Percentiles rank a stretch among this genome's conserved stretches.
Evolutionary conservation across 2,329 filamentous ascomycete species (phyloP).

Genomic region (Fusarium longipes): DNA sequence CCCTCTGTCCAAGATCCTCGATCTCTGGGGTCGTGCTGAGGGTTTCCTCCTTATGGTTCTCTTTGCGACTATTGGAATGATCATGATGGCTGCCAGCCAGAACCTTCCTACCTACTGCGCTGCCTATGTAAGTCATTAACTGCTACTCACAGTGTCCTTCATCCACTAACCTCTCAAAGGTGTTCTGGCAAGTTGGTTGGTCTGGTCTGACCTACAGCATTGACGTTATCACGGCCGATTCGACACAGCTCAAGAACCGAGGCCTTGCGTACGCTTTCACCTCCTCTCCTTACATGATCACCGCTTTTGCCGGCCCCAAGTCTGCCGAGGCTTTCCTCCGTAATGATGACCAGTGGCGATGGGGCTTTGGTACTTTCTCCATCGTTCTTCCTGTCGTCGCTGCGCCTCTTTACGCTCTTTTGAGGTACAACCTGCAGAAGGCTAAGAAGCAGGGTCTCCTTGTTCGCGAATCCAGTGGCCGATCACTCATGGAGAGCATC

Average conservation of each 20-base stretch:
- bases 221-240: conserved; percentile 74
- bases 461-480: conserved; percentile 52
- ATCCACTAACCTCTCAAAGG: conserved; percentile 45
- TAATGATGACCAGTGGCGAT: conserved; percentile 40
- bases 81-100: conserved; percentile 70
- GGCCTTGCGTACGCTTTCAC: conserved; percentile 55
- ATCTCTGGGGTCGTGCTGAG: conserved; percentile 71
- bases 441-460: conserved; percentile 63
- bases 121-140: conserved; percentile 53
- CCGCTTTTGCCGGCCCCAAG: conserved; percentile 52
- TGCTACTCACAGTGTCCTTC: rapidly evolving
- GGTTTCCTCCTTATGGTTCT: conserved; percentile 66
- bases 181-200: conserved; percentile 72
- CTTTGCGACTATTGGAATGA: conserved; percentile 62
- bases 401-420: conserved; percentile 66
- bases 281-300: conserved; percentile 59
- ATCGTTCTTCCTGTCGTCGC: conserved; percentile 72
- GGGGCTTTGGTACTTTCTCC: conserved; percentile 69
- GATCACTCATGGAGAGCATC: conserved; percentile 59
- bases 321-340: conserved; percentile 41
- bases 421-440: conserved; percentile 66
- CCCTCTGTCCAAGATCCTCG: conserved; percentile 70
- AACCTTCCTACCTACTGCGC: conserved; percentile 59
- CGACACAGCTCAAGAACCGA: conserved; percentile 57
- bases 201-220: conserved; percentile 71